Percentiles rank a stretch among this genome's conserved stretches.
Evolutionary conservation across 179 eudicot genomes (phyloP).

Genomic region (Monotropa hypopitys): DNA sequence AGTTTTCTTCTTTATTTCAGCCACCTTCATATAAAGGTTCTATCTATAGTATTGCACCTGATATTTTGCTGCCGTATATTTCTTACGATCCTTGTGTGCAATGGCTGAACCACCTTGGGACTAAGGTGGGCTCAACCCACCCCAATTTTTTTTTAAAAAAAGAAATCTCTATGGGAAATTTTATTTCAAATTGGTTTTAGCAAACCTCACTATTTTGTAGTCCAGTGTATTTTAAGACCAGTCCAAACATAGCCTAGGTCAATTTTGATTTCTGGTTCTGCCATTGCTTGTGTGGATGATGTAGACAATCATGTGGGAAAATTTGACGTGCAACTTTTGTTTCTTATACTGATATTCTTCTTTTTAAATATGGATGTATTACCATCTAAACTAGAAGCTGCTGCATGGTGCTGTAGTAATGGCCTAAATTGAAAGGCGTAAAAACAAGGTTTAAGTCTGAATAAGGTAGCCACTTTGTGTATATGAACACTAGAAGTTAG

Average conservation of each 20-base stretch:
- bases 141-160: too few relatives aligned
- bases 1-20: constrained; percentile 12
- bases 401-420: not conserved
- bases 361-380: not conserved
- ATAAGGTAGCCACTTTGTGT: not conserved
- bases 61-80: not conserved
- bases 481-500: not conserved
- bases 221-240: too few relatives aligned
- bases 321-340: not conserved
- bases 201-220: too few relatives aligned
- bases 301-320: not conserved
- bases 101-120: too few relatives aligned
- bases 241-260: too few relatives aligned
- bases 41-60: not conserved
- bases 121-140: too few relatives aligned
- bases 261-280: too few relatives aligned
- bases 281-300: not conserved
- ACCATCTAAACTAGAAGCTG: not conserved
- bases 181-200: too few relatives aligned
- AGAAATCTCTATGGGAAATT: too few relatives aligned
- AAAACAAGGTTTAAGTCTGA: not conserved
- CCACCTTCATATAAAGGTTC: not conserved
- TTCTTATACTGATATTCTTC: not conserved
- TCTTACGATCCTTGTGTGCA: not conserved
- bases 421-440: not conserved